Evolutionary conservation across 176 grass and related monocot species (phyloP).

Genomic region (Pontederia paniculata): DNA sequence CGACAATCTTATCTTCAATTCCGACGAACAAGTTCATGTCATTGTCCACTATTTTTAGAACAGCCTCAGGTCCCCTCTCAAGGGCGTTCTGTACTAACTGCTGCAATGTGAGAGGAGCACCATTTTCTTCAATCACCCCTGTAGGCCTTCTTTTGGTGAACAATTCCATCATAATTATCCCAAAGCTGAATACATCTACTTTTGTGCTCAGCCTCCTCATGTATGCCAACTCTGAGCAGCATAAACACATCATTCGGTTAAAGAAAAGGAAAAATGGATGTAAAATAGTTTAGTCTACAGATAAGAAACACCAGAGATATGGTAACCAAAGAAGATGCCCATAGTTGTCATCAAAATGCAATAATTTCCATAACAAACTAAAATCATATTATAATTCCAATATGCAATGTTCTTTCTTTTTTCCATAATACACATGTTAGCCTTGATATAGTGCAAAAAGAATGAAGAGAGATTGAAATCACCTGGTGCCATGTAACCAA

Average conservation of each 20-base stretch:
- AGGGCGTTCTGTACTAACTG: slow-evolving; percentile 61
- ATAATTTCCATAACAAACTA: too few species aligned
- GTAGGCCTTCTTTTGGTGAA: slow-evolving; percentile 67
- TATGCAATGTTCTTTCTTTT: too few species aligned
- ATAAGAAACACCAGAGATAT: too few species aligned
- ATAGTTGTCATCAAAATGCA: too few species aligned
- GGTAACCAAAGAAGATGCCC: too few species aligned
- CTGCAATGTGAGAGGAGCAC: slow-evolving; percentile 45
- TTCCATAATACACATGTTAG: too few species aligned
- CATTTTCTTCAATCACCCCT: slow-evolving; percentile 37
- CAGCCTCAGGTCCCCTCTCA: slow-evolving; percentile 27
- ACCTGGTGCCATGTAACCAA: slow-evolving; percentile 96
- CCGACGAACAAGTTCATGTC: slow-evolving; percentile 38
- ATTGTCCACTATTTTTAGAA: slow-evolving; percentile 39
- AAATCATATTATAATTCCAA: too few species aligned
- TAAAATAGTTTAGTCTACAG: too few species aligned
- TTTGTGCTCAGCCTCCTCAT: slow-evolving; percentile 55
- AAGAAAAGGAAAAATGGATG: too few species aligned
- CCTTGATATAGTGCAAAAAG: too few species aligned
- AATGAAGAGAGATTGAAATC: background rate
- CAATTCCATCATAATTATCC: slow-evolving; percentile 64
- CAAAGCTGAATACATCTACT: slow-evolving; percentile 93
- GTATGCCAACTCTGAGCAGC: slow-evolving; percentile 61
- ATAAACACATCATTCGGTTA: background rate
- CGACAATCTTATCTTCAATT: slow-evolving; percentile 30